Evolutionary conservation across 2,329 filamentous ascomycete genomes (phyloP).

Genomic region (Fusarium pseudonygamai): DNA sequence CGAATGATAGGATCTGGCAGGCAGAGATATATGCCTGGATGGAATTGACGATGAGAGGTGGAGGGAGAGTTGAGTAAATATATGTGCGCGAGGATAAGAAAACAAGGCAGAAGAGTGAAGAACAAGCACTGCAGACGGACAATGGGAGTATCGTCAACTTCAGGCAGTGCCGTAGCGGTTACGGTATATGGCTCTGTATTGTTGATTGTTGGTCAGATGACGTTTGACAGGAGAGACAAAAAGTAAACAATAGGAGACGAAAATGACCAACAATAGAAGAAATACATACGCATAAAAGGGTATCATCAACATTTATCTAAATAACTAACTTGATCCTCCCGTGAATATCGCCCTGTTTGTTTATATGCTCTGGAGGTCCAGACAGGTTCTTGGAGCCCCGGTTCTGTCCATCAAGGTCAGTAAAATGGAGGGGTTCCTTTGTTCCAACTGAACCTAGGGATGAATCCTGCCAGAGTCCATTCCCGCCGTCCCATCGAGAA

Average conservation of each 20-base stretch:
- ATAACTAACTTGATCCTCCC: not conserved
- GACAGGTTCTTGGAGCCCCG: not conserved
- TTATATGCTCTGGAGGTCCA: not conserved
- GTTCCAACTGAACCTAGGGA: not conserved
- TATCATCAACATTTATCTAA: constrained; percentile 32
- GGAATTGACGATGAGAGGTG: not conserved
- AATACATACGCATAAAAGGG: constrained; percentile 22
- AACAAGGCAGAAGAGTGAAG: not conserved
- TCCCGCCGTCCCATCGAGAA: no score
- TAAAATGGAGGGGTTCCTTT: not conserved
- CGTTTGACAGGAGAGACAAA: not conserved
- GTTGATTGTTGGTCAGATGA: not conserved
- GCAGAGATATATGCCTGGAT: not conserved
- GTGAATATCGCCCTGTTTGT: not conserved
- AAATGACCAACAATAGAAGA: not conserved
- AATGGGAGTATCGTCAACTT: not conserved
- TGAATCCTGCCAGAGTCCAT: not conserved
- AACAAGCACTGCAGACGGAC: not conserved
- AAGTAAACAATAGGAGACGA: not conserved
- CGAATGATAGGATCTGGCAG: not conserved
- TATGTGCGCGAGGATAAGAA: not conserved
- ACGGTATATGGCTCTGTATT: not conserved
- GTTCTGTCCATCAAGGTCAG: not conserved
- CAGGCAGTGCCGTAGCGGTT: not conserved
- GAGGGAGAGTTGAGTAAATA: not conserved